Evolutionary conservation across 768 basidiomycete genomes (phyloP).

Genomic region (Stropharia rugosoannulata): DNA sequence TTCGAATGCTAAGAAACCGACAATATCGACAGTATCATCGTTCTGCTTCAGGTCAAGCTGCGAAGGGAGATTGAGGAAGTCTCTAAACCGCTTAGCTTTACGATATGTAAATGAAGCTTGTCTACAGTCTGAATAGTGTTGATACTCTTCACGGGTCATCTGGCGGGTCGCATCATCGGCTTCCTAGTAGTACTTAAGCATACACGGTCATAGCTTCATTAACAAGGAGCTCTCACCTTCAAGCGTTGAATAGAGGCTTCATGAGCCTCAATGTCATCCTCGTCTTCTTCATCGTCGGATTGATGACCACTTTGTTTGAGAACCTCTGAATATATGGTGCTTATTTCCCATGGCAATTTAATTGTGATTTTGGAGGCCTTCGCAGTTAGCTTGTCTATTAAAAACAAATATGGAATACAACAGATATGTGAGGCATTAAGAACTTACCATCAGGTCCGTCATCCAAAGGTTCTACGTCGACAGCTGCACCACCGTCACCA

Average conservation of each 20-base stretch:
- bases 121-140: constrained; percentile 94
- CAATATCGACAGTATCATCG: constrained; percentile 95
- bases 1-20: constrained; percentile 96
- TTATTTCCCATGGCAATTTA: constrained; percentile 95
- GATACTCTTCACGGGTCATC: constrained; percentile 97
- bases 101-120: constrained; percentile 97
- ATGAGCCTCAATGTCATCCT: constrained; percentile 94
- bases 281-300: constrained; percentile 94
- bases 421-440: neutral
- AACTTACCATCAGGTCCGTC: constrained; percentile 76
- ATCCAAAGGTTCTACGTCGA: constrained; percentile 81
- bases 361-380: constrained; percentile 94
- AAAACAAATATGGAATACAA: neutral
- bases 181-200: constrained; percentile 49
- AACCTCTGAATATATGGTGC: constrained; percentile 88
- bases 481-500: constrained; percentile 76
- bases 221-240: constrained; percentile 42
- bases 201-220: neutral
- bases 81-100: constrained; percentile 95
- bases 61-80: constrained; percentile 87
- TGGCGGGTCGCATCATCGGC: constrained; percentile 92
- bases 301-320: constrained; percentile 73
- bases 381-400: constrained; percentile 67
- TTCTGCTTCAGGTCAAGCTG: constrained; percentile 87
- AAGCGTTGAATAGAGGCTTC: constrained; percentile 90